Percentiles rank a stretch among this genome's conserved stretches.
These are phyloP conservation scores for Ogataea trehalophila DNA, from an alignment of 805 yeast species.

Conservation along the genomic window DNA sequence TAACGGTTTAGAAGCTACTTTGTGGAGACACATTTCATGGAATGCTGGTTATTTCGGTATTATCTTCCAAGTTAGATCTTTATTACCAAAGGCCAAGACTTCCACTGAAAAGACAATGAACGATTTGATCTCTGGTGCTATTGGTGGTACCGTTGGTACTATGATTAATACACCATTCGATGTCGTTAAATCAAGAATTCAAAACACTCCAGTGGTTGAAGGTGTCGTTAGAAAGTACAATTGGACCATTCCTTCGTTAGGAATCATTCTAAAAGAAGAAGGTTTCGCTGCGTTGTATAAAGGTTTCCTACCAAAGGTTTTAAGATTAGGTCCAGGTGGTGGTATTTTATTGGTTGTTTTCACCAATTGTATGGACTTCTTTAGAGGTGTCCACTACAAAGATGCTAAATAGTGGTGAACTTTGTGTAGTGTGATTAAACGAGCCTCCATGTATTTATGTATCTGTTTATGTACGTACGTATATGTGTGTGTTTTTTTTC, in stretches of 20 bases:
- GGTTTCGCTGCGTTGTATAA: constrained; percentile 89
- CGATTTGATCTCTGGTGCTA: constrained; percentile 86
- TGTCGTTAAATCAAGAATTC: constrained; percentile 95
- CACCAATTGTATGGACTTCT: constrained; percentile 91
- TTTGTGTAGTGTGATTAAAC: too few relatives aligned
- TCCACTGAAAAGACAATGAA: constrained; percentile 73
- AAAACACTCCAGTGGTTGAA: constrained; percentile 56
- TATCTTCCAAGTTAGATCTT: constrained; percentile 76
- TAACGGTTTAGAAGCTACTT: constrained; percentile 92
- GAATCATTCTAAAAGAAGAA: constrained; percentile 78
- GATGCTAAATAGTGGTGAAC: constrained; percentile 7
- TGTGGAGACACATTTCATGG: constrained; percentile 97
- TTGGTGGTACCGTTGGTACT: constrained; percentile 98
- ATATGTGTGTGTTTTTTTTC: background rate
- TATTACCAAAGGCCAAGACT: constrained; percentile 74
- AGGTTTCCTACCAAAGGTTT: constrained; percentile 95
- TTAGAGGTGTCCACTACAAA: constrained; percentile 51
- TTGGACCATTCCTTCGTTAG: constrained; percentile 84
- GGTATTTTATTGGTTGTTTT: constrained; percentile 97
- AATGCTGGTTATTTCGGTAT: constrained; percentile 97
- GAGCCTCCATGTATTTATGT: too few relatives aligned
- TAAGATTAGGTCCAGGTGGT: constrained; percentile 99
- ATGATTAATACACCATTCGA: constrained; percentile 93
- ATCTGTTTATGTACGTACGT: too few relatives aligned
- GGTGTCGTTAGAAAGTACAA: constrained; percentile 84